phyloP scores from a whole-genome alignment of 257 asterid genomes.

The Mentha longifolia region DNA sequence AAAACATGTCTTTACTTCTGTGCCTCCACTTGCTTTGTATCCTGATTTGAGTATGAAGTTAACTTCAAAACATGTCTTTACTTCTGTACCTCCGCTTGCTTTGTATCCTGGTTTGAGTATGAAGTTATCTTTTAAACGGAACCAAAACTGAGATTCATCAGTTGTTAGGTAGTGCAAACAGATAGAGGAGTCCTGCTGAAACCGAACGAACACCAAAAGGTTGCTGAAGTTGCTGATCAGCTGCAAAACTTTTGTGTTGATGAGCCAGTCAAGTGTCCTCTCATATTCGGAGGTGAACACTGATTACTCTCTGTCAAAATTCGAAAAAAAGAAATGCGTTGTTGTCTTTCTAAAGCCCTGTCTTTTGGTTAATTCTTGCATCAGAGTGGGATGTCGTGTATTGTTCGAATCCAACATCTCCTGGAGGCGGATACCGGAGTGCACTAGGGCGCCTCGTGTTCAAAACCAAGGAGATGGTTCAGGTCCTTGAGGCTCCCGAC shows the following conservation, averaged over 20 bases:
- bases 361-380: conserved; percentile 3
- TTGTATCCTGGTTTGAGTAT: neutral
- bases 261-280: conserved; percentile 87
- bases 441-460: conserved; percentile 76
- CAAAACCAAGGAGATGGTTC: conserved; percentile 88
- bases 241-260: conserved; percentile 65
- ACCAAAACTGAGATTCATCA: conserved; percentile 25
- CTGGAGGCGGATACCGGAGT: conserved; percentile 89
- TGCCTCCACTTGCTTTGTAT: neutral
- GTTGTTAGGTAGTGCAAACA: conserved; percentile 58
- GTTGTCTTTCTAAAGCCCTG: neutral
- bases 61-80: neutral
- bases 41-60: neutral
- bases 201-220: conserved; percentile 64
- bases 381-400: conserved; percentile 92
- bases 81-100: neutral
- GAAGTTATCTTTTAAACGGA: neutral
- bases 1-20: neutral
- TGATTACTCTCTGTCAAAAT: neutral
- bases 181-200: conserved; percentile 75
- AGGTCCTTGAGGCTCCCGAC: conserved; percentile 89
- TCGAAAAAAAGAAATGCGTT: neutral
- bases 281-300: conserved; percentile 82
- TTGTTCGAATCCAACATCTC: conserved; percentile 88
- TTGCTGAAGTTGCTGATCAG: conserved; percentile 68